Conservation (phyloP, 257 asterid genomes). For the Verbena officinalis region DNA sequence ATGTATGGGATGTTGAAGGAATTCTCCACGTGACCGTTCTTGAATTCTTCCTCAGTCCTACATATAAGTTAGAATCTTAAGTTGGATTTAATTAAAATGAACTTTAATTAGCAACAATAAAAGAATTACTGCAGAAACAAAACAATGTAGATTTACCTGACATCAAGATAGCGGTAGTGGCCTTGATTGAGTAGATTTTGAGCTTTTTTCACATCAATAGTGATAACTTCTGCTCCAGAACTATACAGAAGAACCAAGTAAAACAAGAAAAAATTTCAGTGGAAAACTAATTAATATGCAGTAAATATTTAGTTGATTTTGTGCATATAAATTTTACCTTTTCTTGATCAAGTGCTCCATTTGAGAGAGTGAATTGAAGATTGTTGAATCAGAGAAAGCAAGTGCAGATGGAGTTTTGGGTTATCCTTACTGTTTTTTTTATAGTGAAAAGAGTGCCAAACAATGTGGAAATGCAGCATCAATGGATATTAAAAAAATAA, state of each 20-base stretch:
- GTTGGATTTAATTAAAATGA: not conserved
- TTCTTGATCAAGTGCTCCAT: slow-evolving; percentile 31
- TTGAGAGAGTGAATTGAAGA: not conserved
- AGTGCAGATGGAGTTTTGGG: not conserved
- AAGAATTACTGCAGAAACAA: no score
- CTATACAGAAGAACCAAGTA: slow-evolving; percentile 39
- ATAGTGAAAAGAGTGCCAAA: slow-evolving; percentile 9
- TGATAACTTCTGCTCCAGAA: slow-evolving; percentile 44
- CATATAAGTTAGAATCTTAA: not conserved
- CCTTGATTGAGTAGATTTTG: slow-evolving; percentile 51
- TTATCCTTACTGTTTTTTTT: no score
- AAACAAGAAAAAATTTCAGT: no score
- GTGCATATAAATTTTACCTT: slow-evolving; percentile 18
- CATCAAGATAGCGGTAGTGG: slow-evolving; percentile 75
- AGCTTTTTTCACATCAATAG: slow-evolving; percentile 70
- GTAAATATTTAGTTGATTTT: not conserved
- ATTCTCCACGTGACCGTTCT: slow-evolving; percentile 65
- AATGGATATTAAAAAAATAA: not conserved
- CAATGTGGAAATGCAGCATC: not conserved
- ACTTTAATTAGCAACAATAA: not conserved
- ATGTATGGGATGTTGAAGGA: slow-evolving; percentile 75
- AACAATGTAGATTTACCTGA: slow-evolving; percentile 46
- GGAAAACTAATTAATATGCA: slow-evolving; percentile 1
- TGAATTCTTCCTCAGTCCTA: slow-evolving; percentile 92
- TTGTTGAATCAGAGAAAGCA: not conserved